Conservation (phyloP, 2,329 filamentous ascomycete genomes). For the Microcyclospora tardicrescens region DNA sequence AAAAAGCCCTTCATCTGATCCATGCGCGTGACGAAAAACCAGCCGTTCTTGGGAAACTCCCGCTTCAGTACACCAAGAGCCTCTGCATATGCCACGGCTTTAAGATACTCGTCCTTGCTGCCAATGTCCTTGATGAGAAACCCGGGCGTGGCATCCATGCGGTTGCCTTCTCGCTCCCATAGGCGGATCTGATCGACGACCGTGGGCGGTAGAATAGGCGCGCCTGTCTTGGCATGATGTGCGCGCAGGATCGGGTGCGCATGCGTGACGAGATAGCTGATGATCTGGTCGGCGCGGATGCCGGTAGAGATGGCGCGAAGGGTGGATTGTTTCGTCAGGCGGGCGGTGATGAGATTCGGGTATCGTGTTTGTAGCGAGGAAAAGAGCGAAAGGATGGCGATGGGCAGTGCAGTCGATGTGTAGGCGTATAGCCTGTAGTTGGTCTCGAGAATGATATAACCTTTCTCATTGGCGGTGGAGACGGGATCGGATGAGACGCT, state of each 20-base stretch:
- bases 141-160: slow-evolving; percentile 71
- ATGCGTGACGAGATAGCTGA: slow-evolving; percentile 80
- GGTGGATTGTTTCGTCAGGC: slow-evolving; percentile 78
- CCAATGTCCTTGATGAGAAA: slow-evolving; percentile 82
- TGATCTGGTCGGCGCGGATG: slow-evolving; percentile 91
- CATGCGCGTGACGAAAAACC: slow-evolving; percentile 85
- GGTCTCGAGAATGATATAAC: slow-evolving; percentile 91
- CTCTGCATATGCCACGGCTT: slow-evolving; percentile 62
- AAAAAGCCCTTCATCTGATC: slow-evolving; percentile 80
- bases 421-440: slow-evolving; percentile 98
- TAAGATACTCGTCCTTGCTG: slow-evolving; percentile 51
- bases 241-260: slow-evolving; percentile 90
- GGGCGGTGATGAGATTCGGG: slow-evolving; percentile 84
- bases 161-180: slow-evolving; percentile 94
- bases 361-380: slow-evolving; percentile 78
- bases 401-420: slow-evolving; percentile 85
- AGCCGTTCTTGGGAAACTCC: slow-evolving; percentile 64
- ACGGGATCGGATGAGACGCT: slow-evolving; percentile 25
- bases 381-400: slow-evolving; percentile 86
- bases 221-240: slow-evolving; percentile 24
- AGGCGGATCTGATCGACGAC: slow-evolving; percentile 95
- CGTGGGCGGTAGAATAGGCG: slow-evolving; percentile 76
- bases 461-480: slow-evolving; percentile 40
- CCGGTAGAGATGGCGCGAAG: slow-evolving; percentile 75
- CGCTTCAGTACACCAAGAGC: slow-evolving; percentile 84